Conservation (phyloP, 257 asterid genomes). For the Solanum paucissectum region DNA sequence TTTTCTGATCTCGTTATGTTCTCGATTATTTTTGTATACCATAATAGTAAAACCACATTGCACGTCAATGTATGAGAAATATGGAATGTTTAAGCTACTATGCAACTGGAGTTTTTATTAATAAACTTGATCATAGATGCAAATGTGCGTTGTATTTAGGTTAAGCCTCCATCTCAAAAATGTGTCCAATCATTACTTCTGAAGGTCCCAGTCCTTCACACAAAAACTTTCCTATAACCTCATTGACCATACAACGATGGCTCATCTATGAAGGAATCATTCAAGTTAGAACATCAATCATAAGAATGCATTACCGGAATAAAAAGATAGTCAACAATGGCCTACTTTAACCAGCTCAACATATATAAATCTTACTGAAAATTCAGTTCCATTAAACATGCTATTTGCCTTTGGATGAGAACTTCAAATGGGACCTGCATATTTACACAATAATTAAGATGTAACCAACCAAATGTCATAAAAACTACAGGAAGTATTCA, state of each 20-base stretch:
- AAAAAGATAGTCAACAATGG: background rate
- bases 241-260: conserved; percentile 67
- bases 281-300: background rate
- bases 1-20: background rate
- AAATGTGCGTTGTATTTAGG: background rate
- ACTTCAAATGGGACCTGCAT: conserved; percentile 88
- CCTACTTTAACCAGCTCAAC: conserved; percentile 86
- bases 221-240: conserved; percentile 58
- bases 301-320: background rate
- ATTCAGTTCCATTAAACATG: conserved; percentile 84
- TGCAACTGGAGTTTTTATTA: background rate
- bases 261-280: conserved; percentile 53
- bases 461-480: background rate
- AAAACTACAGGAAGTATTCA: background rate
- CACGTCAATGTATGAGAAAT: background rate
- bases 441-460: background rate
- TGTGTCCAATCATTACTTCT: conserved; percentile 70
- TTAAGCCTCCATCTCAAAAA: conserved; percentile 80
- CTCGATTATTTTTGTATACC: background rate
- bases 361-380: conserved; percentile 79
- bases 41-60: background rate
- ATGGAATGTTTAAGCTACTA: background rate
- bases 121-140: background rate
- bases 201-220: conserved; percentile 78
- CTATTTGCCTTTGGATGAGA: conserved; percentile 76